A percentile compares a stretch with the other conserved stretches of the same genome.
phyloP scores from a whole-genome alignment of 768 basidiomycete species.

The Cystobasidium tubakii region DNA sequence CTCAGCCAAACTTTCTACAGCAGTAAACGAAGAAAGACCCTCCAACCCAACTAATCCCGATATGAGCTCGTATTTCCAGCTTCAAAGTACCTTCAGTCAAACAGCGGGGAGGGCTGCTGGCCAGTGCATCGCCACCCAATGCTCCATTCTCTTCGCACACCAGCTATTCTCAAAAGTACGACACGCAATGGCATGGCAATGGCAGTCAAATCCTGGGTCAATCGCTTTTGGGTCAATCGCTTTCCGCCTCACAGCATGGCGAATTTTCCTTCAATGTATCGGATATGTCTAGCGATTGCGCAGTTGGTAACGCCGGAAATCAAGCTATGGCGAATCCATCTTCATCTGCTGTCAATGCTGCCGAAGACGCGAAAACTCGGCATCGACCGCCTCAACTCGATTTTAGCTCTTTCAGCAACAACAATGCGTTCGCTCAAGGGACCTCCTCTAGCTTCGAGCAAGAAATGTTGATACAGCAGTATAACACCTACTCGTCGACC shows the following conservation, averaged over 20 bases:
- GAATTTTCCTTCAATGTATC: slow-evolving; percentile 7
- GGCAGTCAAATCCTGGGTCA: background rate
- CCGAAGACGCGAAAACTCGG: background rate
- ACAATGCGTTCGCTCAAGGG: background rate
- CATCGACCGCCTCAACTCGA: slow-evolving; percentile 15
- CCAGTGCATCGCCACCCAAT: background rate
- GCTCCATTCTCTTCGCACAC: background rate
- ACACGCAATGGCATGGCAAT: background rate
- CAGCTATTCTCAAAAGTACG: background rate
- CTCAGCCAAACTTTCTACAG: background rate
- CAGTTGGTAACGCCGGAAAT: background rate
- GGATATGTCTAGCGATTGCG: background rate
- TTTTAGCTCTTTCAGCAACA: slow-evolving; percentile 14
- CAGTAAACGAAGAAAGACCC: background rate
- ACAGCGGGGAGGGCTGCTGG: background rate
- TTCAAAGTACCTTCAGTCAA: background rate
- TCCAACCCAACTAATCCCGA: background rate
- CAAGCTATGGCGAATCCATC: background rate
- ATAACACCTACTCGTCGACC: background rate
- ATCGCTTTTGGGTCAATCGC: background rate
- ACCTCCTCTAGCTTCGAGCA: background rate
- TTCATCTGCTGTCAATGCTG: background rate
- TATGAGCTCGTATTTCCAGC: background rate
- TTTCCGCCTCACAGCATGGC: background rate
- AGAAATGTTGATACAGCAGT: background rate